Base-by-base conservation (phyloP, 108 stramenopile species). In the Skeletonema marinoi region DNA sequence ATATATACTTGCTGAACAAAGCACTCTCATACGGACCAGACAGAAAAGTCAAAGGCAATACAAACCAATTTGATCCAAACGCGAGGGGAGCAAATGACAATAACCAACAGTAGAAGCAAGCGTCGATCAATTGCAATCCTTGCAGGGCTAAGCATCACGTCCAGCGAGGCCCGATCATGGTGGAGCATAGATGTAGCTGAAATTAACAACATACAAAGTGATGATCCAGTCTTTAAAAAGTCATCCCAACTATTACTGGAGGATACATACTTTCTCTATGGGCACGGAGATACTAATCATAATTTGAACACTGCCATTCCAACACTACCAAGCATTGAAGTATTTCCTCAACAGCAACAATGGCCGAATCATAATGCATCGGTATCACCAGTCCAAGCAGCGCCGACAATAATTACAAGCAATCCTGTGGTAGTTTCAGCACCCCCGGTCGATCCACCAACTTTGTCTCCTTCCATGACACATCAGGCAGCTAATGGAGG, bases 231-330 rank as follows among this genome's bases (percentile, higher is more conserved):
- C 17, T 68, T 74, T 54, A 54, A 50, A 41, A 66, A 62, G 51
- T 69, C 73, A 10, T 74, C 80, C 11, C 56, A 39, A 16, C 68
- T 81, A 5, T 42, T 66, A 30, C 66, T 81, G 69, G 80, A 81
- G 51, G 80, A 81, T 41, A 66, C 59, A 32, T 33, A 54, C 11
- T 81, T 70, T 42, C 21, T 81, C 9, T 71, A 48, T 39, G 60
- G 60, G 5, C 35, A 50, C 10, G 61, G 30, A 32, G 67, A 31
- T 67, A 50, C 1, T 25, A 17, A 29, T 60, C 59, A 63, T 2
- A 33, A 65, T 19, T 71, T 68, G 35, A 64, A 29, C 5, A 21
- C 19, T 9, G 38, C 17, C 0, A 14, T 8, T 17, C 33, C 33
- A 21, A 4, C 7, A 29, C 3, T 3, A 17, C n/a, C 38, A 4